Base-by-base conservation (phyloP, 306 rosid species). In the Urtica urens region DNA sequence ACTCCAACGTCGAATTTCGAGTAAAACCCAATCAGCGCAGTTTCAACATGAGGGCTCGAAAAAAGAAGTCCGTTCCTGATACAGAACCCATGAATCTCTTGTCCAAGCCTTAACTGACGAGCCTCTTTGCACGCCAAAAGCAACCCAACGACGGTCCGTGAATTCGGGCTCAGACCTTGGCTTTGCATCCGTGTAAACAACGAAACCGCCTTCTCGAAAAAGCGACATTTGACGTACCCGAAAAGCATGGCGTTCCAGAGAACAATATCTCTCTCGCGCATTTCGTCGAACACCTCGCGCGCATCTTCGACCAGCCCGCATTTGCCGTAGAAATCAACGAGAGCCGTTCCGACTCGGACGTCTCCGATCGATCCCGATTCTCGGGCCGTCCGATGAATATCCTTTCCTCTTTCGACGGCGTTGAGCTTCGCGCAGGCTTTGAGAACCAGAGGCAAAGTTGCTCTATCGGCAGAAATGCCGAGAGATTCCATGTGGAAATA, bases 21-120 rank as follows among this genome's bases (percentile, higher is more conserved):
- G 46, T 65, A 74, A 46, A 69, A 70, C 46, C 77, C 77, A 11
- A 74, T 31, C 59, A 74, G 70, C 43, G 80, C 62, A 62, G 80
- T 62, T 13, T 73, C 80, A 38, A 74, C 62, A 50, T 70, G 68
- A 23, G 70, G 73, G 51, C 58, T 62, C 54, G 56, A 38, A 66
- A 65, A 70, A 53, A 74, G 44, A 7, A 70, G 57, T 18, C 70
- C 64, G 54, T 69, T 65, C 38, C 73, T 70, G 58, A 70, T 65
- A 57, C 65, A 65, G 55, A 44, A 63, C 3, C 68, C 65, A 66
- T 66, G 77, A 49, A 75, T 55, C 45, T 70, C 81, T 42, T 23
- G 46, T 35, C 81, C 81, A 2, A 52, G 26, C 30, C 62, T 62
- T 47, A 70, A 24, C 17, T 58, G 65, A 20, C 16, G 50, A 60